phyloP scores from a whole-genome alignment of 495 filamentous ascomycete genomes.

The Collariella sp. region DNA sequence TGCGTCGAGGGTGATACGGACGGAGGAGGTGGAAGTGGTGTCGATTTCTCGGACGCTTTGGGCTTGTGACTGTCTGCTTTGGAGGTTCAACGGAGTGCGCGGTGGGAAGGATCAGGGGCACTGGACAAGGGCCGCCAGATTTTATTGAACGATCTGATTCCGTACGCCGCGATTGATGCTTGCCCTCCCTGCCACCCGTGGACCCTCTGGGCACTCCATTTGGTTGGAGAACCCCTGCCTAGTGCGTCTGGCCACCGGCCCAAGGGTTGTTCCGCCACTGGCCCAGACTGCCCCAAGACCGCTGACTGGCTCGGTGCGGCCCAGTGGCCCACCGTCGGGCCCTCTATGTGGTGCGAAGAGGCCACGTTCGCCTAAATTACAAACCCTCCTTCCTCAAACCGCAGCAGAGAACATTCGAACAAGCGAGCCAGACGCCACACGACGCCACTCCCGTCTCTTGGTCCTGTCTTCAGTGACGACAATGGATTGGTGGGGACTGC shows the following conservation, averaged over 20 bases:
- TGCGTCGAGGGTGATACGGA: background rate
- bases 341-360: background rate
- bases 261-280: background rate
- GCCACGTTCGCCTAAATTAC: slow-evolving; percentile 5
- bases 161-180: too few species aligned
- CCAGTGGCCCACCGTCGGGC: background rate
- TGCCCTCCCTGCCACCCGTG: too few species aligned
- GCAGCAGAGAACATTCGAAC: too few species aligned
- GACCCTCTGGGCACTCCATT: too few species aligned
- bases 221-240: background rate
- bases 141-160: background rate
- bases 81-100: background rate
- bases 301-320: background rate
- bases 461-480: too few species aligned
- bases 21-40: background rate
- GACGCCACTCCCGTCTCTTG: background rate
- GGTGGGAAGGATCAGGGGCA: background rate
- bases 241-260: background rate
- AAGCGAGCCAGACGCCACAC: background rate
- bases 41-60: background rate
- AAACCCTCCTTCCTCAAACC: background rate
- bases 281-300: background rate
- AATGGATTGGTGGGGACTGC: too few species aligned
- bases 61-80: background rate
- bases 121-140: background rate